These are phyloP conservation scores for Fusarium virguliforme DNA, from an alignment of 2,329 filamentous ascomycete genomes.

Conservation along the genomic window DNA sequence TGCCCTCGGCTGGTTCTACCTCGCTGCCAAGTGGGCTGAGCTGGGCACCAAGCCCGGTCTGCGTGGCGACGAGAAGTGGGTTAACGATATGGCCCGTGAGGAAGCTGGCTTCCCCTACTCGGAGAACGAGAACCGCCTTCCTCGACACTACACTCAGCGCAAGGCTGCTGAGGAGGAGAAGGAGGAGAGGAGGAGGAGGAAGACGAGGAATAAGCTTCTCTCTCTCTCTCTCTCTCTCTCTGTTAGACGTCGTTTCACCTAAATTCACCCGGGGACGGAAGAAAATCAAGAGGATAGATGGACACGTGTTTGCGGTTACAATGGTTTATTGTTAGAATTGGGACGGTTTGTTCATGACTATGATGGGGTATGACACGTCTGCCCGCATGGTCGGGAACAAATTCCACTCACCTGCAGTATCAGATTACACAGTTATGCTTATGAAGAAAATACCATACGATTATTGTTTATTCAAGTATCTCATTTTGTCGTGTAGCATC, in stretches of 20 bases:
- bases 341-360: slow-evolving; percentile 35
- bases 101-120: slow-evolving; percentile 73
- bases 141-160: slow-evolving; percentile 55
- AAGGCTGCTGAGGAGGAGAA: slow-evolving; percentile 30
- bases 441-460: slow-evolving; percentile 21
- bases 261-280: slow-evolving; percentile 8
- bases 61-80: slow-evolving; percentile 68
- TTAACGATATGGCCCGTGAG: slow-evolving; percentile 61
- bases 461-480: slow-evolving; percentile 16
- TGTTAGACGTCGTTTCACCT: slow-evolving; percentile 1
- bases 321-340: slow-evolving; percentile 32
- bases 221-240: slow-evolving; percentile 4
- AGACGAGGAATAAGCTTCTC: neutral
- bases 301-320: slow-evolving; percentile 20
- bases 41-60: slow-evolving; percentile 65
- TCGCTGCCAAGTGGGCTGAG: slow-evolving; percentile 78
- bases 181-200: slow-evolving; percentile 32
- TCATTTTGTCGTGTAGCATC: neutral
- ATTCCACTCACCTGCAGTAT: slow-evolving; percentile 38
- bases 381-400: slow-evolving; percentile 23
- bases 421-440: slow-evolving; percentile 23
- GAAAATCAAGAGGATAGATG: slow-evolving; percentile 23
- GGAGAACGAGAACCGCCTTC: slow-evolving; percentile 74
- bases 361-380: slow-evolving; percentile 27
- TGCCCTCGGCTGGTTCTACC: slow-evolving; percentile 81